Conservation (phyloP, 441 rosid species). For the Codiaeum variegatum region DNA sequence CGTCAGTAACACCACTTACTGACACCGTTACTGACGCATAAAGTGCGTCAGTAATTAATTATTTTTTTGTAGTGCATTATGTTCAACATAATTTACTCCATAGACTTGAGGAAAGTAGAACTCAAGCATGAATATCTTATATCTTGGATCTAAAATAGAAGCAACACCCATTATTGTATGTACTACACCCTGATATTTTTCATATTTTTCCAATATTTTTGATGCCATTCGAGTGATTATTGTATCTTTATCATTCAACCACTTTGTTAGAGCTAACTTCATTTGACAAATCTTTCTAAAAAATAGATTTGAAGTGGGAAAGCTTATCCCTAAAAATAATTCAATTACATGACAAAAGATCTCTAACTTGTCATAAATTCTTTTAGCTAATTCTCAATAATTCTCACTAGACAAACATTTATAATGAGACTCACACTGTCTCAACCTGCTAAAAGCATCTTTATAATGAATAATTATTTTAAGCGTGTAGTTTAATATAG, state of each 20-base stretch:
- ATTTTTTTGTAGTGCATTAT: too few species aligned
- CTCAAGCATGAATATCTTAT: constrained; percentile 10
- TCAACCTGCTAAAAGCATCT: not conserved
- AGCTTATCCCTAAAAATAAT: constrained; percentile 11
- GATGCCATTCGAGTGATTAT: not conserved
- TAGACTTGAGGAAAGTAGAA: not conserved
- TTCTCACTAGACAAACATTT: not conserved
- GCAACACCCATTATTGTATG: not conserved
- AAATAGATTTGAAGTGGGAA: constrained; percentile 17
- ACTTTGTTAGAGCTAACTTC: constrained; percentile 7
- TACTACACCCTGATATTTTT: not conserved
- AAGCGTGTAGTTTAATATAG: too few species aligned
- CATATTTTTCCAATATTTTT: constrained; percentile 5
- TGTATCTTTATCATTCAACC: not conserved
- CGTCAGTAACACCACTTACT: too few species aligned
- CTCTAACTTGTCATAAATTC: not conserved
- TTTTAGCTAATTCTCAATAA: constrained; percentile 3
- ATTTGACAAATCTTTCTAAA: constrained; percentile 16
- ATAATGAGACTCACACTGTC: not conserved
- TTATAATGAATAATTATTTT: not conserved
- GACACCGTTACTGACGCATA: too few species aligned
- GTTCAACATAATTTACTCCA: not conserved
- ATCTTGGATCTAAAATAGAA: constrained; percentile 11
- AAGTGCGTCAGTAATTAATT: too few species aligned
- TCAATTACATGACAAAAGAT: not conserved